Evolutionary conservation across 1,284 basidiomycete species (phyloP).

Genomic region (Microbotryum lychnidis-dioicae): DNA sequence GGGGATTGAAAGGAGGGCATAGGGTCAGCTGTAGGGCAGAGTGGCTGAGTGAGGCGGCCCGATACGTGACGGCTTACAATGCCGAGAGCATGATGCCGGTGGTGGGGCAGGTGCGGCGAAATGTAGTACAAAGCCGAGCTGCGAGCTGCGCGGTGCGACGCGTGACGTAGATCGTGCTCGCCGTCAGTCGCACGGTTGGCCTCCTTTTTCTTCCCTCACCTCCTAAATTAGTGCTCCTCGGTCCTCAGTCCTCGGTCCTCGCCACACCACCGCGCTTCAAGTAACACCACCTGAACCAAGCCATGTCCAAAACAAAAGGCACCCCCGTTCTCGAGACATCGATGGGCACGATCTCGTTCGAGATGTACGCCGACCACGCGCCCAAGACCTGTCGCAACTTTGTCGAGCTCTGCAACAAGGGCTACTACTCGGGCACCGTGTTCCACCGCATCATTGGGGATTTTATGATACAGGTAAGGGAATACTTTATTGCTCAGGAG

Average conservation of each 20-base stretch:
- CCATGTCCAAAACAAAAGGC: no score
- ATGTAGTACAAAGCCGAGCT: no score
- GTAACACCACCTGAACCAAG: no score
- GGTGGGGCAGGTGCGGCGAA: background rate
- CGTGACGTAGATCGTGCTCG: background rate
- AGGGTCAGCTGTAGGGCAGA: background rate
- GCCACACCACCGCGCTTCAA: background rate
- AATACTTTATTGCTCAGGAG: background rate
- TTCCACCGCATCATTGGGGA: conserved; percentile 87
- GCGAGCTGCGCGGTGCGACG: background rate
- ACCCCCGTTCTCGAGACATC: conserved; percentile 56
- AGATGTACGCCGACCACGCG: conserved; percentile 84
- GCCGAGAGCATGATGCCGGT: background rate
- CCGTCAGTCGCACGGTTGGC: no score
- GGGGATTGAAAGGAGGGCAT: background rate
- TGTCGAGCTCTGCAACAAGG: conserved; percentile 68
- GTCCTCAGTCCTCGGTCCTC: no score
- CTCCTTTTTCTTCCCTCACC: no score
- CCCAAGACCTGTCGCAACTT: conserved; percentile 95
- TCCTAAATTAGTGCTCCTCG: no score
- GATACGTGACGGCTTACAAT: background rate
- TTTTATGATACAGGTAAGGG: conserved; percentile 77
- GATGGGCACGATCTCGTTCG: conserved; percentile 75
- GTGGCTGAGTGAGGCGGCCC: background rate
- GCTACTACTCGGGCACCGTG: conserved; percentile 53